Evolutionary conservation across 768 basidiomycete genomes (phyloP), one percentile per base, ranked within the genome.

Genomic region (Tricholoma bakamatsutake): DNA sequence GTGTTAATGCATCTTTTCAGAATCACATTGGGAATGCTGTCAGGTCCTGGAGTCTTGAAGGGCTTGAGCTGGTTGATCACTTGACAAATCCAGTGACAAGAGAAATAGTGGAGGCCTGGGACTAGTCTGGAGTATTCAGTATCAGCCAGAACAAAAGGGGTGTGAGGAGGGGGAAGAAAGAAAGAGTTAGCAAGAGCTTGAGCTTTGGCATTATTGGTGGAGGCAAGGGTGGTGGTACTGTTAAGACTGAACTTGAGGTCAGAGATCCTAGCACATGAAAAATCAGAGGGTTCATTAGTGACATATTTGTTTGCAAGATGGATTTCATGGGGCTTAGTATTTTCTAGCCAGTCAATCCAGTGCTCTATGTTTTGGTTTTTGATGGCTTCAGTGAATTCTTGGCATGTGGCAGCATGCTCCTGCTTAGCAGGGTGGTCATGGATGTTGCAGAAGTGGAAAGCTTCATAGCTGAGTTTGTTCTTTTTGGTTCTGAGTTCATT

Each of bases 111-210:
- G n/a, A n/a, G n/a, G n/a, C n/a, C n/a, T n/a, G n/a, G n/a, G n/a
- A n/a, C n/a, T n/a, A n/a, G n/a, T n/a, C n/a, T n/a, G n/a, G n/a
- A n/a, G n/a, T n/a, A n/a, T n/a, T n/a, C n/a, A n/a, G n/a, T n/a
- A n/a, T n/a, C n/a, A n/a, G n/a, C n/a, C n/a, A n/a, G n/a, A n/a
- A n/a, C n/a, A n/a, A n/a, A n/a, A n/a, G n/a, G n/a, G n/a, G n/a
- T n/a, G n/a, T n/a, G n/a, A n/a, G 45, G 28, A 17, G n/a, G 17
- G 45, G 59, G 10, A n/a, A 59, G 62, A 40, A 62, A 63, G 60
- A 65, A 64, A 1, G 48, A 51, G 33, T 55, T 34, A 42, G 54
- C 54, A 21, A 56, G 43, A 18, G 33, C 15, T 2, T n/a, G 4
- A 9, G 45, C 51, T 35, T 60, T 60, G 10, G 47, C 46, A 1